These are phyloP conservation scores for Pichiaceae sp. DNA, from an alignment of 1,139 yeast genomes.

Conservation along the genomic window DNA sequence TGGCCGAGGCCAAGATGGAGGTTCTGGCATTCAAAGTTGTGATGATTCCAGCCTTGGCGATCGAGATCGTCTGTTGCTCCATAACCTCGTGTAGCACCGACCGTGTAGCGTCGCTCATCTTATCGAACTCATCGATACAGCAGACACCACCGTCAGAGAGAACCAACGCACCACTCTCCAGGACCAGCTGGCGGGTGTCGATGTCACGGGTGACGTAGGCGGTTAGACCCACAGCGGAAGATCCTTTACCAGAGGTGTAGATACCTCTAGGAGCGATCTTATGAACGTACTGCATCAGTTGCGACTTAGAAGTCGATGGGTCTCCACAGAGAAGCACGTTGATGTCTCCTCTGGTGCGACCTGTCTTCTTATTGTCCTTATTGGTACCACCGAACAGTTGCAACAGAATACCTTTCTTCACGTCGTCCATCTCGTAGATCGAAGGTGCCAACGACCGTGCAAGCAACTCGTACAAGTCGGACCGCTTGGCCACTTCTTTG, in stretches of 20 bases:
- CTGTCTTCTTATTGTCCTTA: constrained; percentile 82
- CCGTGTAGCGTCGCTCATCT: constrained; percentile 91
- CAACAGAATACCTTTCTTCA: constrained; percentile 84
- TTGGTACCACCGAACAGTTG: constrained; percentile 96
- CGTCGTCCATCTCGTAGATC: constrained; percentile 92
- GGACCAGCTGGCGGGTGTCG: constrained; percentile 85
- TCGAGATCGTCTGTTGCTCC: constrained; percentile 98
- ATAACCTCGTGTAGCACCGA: constrained; percentile 96
- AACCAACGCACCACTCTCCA: constrained; percentile 95
- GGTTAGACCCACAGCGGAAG: constrained; percentile 97
- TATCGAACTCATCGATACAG: constrained; percentile 97
- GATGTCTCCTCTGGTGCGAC: constrained; percentile 92
- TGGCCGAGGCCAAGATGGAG: constrained; percentile 91
- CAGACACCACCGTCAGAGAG: constrained; percentile 97
- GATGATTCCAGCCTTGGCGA: constrained; percentile 96
- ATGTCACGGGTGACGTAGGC: constrained; percentile 93
- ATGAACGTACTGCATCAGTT: constrained; percentile 86
- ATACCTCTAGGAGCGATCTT: constrained; percentile 97
- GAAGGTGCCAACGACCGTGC: constrained; percentile 94
- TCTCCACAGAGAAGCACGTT: constrained; percentile 92
- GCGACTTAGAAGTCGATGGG: constrained; percentile 96
- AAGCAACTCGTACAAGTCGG: constrained; percentile 78
- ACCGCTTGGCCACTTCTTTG: constrained; percentile 51
- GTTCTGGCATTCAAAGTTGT: constrained; percentile 96
- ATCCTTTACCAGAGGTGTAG: constrained; percentile 96